Percentiles rank a stretch among this genome's conserved stretches.
Evolutionary conservation across 148 eudicot genomes (phyloP).

Genomic region (Chenopodium berlandieri): DNA sequence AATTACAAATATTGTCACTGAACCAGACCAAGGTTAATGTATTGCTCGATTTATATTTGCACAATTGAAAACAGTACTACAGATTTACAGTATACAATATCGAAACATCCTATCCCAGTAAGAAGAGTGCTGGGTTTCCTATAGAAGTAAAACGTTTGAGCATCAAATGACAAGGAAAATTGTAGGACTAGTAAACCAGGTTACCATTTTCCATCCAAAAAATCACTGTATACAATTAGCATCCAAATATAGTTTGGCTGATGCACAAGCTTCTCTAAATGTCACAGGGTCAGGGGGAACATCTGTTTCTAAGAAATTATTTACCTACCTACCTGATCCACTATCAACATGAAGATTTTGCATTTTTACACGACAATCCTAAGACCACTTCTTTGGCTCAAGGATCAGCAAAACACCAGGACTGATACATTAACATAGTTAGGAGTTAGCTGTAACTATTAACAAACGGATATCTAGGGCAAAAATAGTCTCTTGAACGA

Average conservation of each 20-base stretch:
- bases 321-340: slow-evolving; percentile 27
- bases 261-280: slow-evolving; percentile 17
- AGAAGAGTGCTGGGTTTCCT: too few species aligned
- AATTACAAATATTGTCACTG: too few species aligned
- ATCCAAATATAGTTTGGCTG: neutral
- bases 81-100: too few species aligned
- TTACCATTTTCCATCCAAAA: neutral
- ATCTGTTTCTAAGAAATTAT: slow-evolving; percentile 18
- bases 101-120: neutral
- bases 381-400: slow-evolving; percentile 21
- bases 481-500: slow-evolving; percentile 68
- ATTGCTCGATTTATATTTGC: neutral
- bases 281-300: slow-evolving; percentile 25
- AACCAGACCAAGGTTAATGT: too few species aligned
- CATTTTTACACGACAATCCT: slow-evolving; percentile 27
- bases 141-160: too few species aligned
- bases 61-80: neutral
- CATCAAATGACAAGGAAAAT: neutral
- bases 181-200: neutral
- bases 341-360: slow-evolving; percentile 15
- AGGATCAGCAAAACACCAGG: slow-evolving; percentile 11
- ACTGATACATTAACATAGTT: neutral
- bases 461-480: slow-evolving; percentile 70
- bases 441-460: slow-evolving; percentile 30
- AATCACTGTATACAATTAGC: slow-evolving; percentile 8